These are phyloP conservation scores for Macrophomina tecta DNA, from an alignment of 2,329 filamentous ascomycete genomes.

Conservation along the genomic window DNA sequence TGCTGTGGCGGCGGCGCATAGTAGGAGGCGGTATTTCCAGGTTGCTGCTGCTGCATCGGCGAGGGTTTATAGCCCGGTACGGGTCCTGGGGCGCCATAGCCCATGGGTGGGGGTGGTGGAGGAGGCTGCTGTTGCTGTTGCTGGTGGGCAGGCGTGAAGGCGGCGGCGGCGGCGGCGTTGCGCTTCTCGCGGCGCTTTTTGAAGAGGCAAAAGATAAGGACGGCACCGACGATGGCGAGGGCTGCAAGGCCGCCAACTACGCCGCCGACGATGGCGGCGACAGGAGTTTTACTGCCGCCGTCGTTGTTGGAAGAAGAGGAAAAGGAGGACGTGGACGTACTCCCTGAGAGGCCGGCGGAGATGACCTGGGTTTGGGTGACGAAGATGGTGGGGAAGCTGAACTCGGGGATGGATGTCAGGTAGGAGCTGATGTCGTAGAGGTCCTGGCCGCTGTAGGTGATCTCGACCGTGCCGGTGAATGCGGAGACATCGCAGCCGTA, in stretches of 20 bases:
- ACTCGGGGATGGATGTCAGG: slow-evolving; percentile 10
- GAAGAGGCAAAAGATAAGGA: slow-evolving; percentile 35
- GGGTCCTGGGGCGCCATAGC: slow-evolving; percentile 20
- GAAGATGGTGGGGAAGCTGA: slow-evolving; percentile 18
- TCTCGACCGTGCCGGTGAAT: slow-evolving; percentile 27
- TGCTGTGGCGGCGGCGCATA: slow-evolving; percentile 9
- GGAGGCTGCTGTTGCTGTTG: neutral
- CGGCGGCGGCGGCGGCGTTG: slow-evolving; percentile 15
- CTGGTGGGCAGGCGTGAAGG: slow-evolving; percentile 4
- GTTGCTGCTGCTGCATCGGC: slow-evolving; percentile 11
- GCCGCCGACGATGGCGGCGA: slow-evolving; percentile 43
- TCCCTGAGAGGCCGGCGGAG: slow-evolving; percentile 4
- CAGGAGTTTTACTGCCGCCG: slow-evolving; percentile 27
- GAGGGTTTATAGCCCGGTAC: slow-evolving; percentile 31
- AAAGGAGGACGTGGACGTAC: slow-evolving; percentile 2
- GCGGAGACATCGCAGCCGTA: slow-evolving; percentile 37
- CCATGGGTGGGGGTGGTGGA: slow-evolving; percentile 11
- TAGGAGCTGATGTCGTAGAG: slow-evolving; percentile 21
- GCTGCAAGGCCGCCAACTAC: slow-evolving; percentile 40
- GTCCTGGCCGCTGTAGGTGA: slow-evolving; percentile 26
- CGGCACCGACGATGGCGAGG: slow-evolving; percentile 31
- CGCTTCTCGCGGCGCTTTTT: slow-evolving; percentile 34
- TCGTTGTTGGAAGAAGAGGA: neutral
- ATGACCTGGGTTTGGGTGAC: slow-evolving; percentile 18
- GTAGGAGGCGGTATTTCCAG: slow-evolving; percentile 5